Base-by-base conservation (phyloP, 345 rosid genomes). In the Lumnitzera littorea region DNA sequence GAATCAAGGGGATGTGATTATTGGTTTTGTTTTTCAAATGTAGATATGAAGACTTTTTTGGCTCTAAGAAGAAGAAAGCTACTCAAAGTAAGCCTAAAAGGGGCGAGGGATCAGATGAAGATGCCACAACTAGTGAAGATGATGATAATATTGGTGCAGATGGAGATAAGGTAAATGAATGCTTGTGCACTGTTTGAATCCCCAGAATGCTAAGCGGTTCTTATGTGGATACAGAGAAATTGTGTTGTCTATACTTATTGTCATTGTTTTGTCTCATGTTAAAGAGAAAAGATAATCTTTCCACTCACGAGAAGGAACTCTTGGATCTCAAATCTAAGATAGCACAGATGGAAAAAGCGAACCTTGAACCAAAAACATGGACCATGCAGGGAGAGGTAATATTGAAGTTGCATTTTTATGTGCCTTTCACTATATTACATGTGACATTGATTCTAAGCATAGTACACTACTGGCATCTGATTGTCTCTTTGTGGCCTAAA, bases 311-410 rank as follows among this genome's bases (percentile, higher is more conserved):
- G 74, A 90, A 75, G 62, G 84, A 88, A 61, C 85, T 73, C 61
- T 52, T 76, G 69, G 76, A 75, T 58, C 72, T 80, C 72, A 72
- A 70, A 52, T 70, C 89, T 64, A 83, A 94, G 79, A 86, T 88
- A 58, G 79, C 80, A 65, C 76, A 71, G 72, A 82, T 94, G 97
- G 97, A 90, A 81, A 83, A 79, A 76, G 79, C 84, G 65, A 90
- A 90, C 75, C 60, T 94, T 71, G 99, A 94, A 71, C 80, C 90
- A 10, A 94, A 90, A 73, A 66, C 77, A 58, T 94, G 99, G 99
- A 94, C 96, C 60, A 86, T 94, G 99, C 89, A 66, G 62, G 99
- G 99, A 80, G 99, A 94, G 97, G 99, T 87, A 74, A 60, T 53
- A 43, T 24, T 41, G 11, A 41, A 52, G 23, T 12, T 20, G 25